These are phyloP conservation scores for Russula earlei DNA, from an alignment of 768 basidiomycete species.

Conservation along the genomic window DNA sequence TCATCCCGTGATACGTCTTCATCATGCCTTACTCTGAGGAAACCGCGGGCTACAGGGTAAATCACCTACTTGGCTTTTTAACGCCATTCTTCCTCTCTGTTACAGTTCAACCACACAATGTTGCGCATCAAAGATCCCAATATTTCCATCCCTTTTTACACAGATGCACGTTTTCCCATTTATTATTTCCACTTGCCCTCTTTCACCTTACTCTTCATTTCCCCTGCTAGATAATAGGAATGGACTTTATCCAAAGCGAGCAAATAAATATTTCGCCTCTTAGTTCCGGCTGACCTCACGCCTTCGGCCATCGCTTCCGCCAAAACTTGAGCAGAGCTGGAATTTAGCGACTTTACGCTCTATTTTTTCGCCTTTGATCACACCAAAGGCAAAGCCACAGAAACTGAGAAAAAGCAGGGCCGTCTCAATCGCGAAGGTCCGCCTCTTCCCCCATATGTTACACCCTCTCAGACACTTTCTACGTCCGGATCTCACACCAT, in stretches of 20 bases:
- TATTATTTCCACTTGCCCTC: not conserved
- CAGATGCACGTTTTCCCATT: constrained; percentile 38
- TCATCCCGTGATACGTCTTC: no score
- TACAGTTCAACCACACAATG: constrained; percentile 81
- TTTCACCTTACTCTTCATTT: not conserved
- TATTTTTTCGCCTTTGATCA: constrained; percentile 83
- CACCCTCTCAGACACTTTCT: no score
- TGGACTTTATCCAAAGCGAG: constrained; percentile 26
- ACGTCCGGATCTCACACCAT: not conserved
- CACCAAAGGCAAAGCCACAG: constrained; percentile 37
- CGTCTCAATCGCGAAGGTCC: constrained; percentile 60
- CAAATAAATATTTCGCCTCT: not conserved
- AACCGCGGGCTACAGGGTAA: constrained; percentile 16
- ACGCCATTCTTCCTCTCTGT: not conserved
- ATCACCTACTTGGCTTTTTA: not conserved
- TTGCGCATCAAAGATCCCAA: constrained; percentile 83
- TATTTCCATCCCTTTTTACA: constrained; percentile 72
- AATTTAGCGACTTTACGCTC: constrained; percentile 57
- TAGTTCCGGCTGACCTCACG: not conserved
- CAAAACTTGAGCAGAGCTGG: constrained; percentile 33
- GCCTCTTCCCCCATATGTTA: not conserved
- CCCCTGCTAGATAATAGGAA: constrained; percentile 24
- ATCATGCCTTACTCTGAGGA: constrained; percentile 19
- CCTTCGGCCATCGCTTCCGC: not conserved
- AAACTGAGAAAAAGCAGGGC: constrained; percentile 43